A percentile compares a stretch with the other conserved stretches of the same genome.
phyloP scores from a whole-genome alignment of 371 early-diverging fungal genomes.

The Phascolomyces articulosus region DNA sequence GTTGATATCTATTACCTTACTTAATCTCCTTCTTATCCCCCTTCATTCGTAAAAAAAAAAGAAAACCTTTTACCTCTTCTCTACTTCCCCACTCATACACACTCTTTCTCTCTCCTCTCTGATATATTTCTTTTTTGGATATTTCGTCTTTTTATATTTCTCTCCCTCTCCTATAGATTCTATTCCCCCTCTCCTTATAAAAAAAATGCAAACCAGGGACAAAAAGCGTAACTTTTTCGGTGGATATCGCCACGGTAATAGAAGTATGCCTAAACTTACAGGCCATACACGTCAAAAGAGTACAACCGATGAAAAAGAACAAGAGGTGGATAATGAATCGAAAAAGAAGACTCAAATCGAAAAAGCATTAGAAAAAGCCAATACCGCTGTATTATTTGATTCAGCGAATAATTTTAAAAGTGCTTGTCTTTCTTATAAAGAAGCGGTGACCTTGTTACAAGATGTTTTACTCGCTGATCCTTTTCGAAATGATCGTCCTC shows the following conservation, averaged over 20 bases:
- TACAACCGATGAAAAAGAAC: not conserved
- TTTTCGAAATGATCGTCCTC: constrained; percentile 9
- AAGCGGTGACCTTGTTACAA: constrained; percentile 24
- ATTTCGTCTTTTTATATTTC: no score
- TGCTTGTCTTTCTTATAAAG: constrained; percentile 26
- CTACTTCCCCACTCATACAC: not conserved
- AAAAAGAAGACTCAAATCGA: constrained; percentile 13
- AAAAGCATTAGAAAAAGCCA: constrained; percentile 30
- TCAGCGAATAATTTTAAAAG: constrained; percentile 13
- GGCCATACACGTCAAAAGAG: not conserved
- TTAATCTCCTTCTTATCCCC: no score
- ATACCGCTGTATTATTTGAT: constrained; percentile 28
- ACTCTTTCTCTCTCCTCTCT: no score
- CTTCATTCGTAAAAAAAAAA: no score
- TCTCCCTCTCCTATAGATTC: no score
- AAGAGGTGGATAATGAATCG: not conserved
- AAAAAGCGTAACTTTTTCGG: constrained; percentile 17
- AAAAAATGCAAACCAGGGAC: constrained; percentile 5
- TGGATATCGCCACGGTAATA: constrained; percentile 14
- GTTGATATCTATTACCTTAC: no score
- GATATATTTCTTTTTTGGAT: no score
- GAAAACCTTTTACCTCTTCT: no score
- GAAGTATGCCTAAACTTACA: constrained; percentile 6
- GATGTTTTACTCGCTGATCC: constrained; percentile 2
- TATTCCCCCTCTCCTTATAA: not conserved